Evolutionary conservation across 305 asterid genomes (phyloP).

Genomic region (Withania somnifera): DNA sequence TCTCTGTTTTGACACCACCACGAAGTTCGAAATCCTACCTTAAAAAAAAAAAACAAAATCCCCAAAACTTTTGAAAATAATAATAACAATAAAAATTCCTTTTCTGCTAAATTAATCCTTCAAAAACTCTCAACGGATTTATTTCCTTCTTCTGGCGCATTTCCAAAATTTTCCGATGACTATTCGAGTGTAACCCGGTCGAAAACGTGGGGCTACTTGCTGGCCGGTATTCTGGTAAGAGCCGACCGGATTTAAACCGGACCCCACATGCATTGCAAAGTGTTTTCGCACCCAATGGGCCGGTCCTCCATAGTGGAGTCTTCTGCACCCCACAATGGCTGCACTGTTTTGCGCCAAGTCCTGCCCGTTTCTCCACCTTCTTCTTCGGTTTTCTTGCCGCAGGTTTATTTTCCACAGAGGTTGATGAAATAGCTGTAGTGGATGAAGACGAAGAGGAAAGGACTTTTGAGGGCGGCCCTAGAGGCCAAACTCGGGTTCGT

Average conservation of each 20-base stretch:
- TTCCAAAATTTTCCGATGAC: conserved; percentile 81
- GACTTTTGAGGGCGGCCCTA: conserved; percentile 25
- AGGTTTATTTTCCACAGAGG: neutral
- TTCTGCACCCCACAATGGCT: conserved; percentile 76
- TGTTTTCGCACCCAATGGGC: conserved; percentile 71
- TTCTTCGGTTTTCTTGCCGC: conserved; percentile 30
- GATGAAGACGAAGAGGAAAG: conserved; percentile 28
- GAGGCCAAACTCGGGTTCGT: conserved; percentile 41
- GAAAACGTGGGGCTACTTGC: conserved; percentile 88
- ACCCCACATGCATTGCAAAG: conserved; percentile 94
- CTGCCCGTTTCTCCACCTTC: conserved; percentile 18
- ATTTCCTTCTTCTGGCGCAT: conserved; percentile 68
- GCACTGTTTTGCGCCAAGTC: conserved; percentile 27
- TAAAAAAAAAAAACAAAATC: neutral
- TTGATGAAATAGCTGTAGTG: conserved; percentile 30
- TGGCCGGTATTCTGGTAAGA: conserved; percentile 81
- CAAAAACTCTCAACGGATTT: conserved; percentile 49
- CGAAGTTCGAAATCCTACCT: neutral
- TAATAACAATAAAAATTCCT: neutral
- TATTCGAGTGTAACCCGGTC: conserved; percentile 56
- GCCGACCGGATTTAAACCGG: conserved; percentile 78
- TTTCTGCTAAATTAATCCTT: neutral
- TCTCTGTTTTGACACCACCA: neutral
- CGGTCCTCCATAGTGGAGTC: conserved; percentile 94
- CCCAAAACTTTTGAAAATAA: neutral